A percentile compares a stretch with the other conserved stretches of the same genome.
Conservation (phyloP, 192 early-diverging fungal genomes). For the Oehlia diaphana region DNA sequence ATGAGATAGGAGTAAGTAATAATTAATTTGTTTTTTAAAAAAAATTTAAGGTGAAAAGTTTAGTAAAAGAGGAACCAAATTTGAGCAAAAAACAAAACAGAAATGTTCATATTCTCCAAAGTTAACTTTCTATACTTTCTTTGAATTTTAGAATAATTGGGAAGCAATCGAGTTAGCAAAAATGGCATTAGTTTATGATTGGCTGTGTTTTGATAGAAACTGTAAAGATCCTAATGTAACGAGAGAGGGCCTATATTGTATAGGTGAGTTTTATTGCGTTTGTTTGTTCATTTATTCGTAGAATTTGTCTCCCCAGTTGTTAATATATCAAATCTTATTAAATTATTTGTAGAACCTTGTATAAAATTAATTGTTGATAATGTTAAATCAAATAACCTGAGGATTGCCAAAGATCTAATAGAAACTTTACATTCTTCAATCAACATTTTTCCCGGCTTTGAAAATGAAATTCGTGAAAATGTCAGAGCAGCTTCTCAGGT, state of each 20-base stretch:
- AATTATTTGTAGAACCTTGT: not conserved
- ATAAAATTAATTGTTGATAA: not conserved
- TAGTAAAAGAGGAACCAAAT: too few species aligned
- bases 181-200: slow-evolving; percentile 1
- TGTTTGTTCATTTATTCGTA: not conserved
- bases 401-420: not conserved
- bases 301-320: not conserved
- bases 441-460: not conserved
- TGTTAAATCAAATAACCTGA: not conserved
- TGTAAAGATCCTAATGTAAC: not conserved
- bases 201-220: slow-evolving; percentile 9
- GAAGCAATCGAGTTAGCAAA: not conserved
- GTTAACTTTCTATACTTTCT: too few species aligned
- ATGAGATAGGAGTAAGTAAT: not conserved
- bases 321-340: not conserved
- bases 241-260: not conserved
- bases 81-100: not conserved
- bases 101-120: too few species aligned
- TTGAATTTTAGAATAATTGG: not conserved
- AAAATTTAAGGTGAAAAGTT: too few species aligned
- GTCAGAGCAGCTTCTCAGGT: not conserved
- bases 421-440: not conserved
- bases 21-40: not conserved
- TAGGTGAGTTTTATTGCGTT: not conserved
- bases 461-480: slow-evolving; percentile 17